Evolutionary conservation across 2,329 filamentous ascomycete genomes (phyloP).

Genomic region (Fusarium kyushuense): DNA sequence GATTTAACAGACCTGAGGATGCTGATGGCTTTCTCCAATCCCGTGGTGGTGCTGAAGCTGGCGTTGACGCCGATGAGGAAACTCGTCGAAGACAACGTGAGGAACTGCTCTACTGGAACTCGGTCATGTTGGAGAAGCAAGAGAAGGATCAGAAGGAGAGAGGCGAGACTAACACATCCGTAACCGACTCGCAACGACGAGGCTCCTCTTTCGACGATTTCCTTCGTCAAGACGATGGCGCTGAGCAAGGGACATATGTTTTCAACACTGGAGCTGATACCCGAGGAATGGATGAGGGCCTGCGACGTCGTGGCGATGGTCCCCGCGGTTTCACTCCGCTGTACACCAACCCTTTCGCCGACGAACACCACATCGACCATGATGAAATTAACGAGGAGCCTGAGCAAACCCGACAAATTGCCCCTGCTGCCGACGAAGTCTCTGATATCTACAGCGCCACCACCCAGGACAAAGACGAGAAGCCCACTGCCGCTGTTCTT

Average conservation of each 20-base stretch:
- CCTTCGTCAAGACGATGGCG: slow-evolving; percentile 62
- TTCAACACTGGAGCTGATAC: slow-evolving; percentile 68
- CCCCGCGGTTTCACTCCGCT: slow-evolving; percentile 60
- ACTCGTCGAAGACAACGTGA: slow-evolving; percentile 71
- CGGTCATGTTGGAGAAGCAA: slow-evolving; percentile 63
- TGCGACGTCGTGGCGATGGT: slow-evolving; percentile 63
- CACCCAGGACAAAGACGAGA: slow-evolving; percentile 54
- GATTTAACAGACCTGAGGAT: slow-evolving; percentile 75
- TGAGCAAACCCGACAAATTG: slow-evolving; percentile 56
- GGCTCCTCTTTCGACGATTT: slow-evolving; percentile 71
- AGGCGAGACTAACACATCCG: slow-evolving; percentile 14
- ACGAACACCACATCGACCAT: slow-evolving; percentile 65
- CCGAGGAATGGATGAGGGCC: slow-evolving; percentile 56
- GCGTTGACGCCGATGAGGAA: slow-evolving; percentile 72
- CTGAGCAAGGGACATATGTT: slow-evolving; percentile 67
- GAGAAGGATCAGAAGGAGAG: slow-evolving; percentile 49
- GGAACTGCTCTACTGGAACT: slow-evolving; percentile 75
- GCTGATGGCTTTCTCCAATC: slow-evolving; percentile 72
- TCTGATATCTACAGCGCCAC: slow-evolving; percentile 71
- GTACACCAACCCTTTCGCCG: slow-evolving; percentile 70
- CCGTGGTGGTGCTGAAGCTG: slow-evolving; percentile 58
- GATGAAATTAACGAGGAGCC: slow-evolving; percentile 59
- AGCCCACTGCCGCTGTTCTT: slow-evolving; percentile 44
- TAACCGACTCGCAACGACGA: slow-evolving; percentile 22
- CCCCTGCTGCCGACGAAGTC: slow-evolving; percentile 62